A percentile compares a stretch with the other conserved stretches of the same genome.
Conservation (phyloP, 2,329 filamentous ascomycete genomes). For the Diaporthe sp. region DNA sequence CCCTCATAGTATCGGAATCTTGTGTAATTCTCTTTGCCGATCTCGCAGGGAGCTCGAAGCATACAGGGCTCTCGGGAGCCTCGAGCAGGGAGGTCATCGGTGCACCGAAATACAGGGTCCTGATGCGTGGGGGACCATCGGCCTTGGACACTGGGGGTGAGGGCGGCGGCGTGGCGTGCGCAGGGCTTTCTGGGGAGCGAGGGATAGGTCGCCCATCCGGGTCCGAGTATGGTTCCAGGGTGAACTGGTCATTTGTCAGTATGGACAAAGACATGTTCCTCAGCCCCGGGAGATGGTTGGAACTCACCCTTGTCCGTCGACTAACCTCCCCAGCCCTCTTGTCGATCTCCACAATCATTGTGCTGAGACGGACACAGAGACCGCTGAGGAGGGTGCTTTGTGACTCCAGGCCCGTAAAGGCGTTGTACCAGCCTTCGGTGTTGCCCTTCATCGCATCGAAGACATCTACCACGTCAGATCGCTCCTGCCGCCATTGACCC, state of each 20-base stretch:
- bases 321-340: slow-evolving; percentile 87
- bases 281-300: slow-evolving; percentile 34
- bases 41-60: slow-evolving; percentile 42
- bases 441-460: slow-evolving; percentile 94
- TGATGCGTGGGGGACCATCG: slow-evolving; percentile 46
- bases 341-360: slow-evolving; percentile 88
- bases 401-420: slow-evolving; percentile 81
- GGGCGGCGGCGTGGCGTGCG: slow-evolving; percentile 41
- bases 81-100: slow-evolving; percentile 39
- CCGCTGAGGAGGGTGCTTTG: slow-evolving; percentile 80
- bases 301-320: slow-evolving; percentile 79
- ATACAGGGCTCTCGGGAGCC: slow-evolving; percentile 42
- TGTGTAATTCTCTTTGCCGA: slow-evolving; percentile 43
- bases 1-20: slow-evolving; percentile 46
- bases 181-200: slow-evolving; percentile 38
- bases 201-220: slow-evolving; percentile 34
- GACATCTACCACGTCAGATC: slow-evolving; percentile 77
- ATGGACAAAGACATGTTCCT: slow-evolving; percentile 29
- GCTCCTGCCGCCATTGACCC: slow-evolving; percentile 72
- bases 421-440: slow-evolving; percentile 88
- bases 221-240: slow-evolving; percentile 38
- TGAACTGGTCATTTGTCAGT: slow-evolving; percentile 40
- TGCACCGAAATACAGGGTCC: slow-evolving; percentile 46
- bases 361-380: slow-evolving; percentile 79
- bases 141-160: slow-evolving; percentile 41